These are phyloP conservation scores for Strobilomyces echinocephalus DNA, from an alignment of 768 basidiomycete species.

Conservation along the genomic window DNA sequence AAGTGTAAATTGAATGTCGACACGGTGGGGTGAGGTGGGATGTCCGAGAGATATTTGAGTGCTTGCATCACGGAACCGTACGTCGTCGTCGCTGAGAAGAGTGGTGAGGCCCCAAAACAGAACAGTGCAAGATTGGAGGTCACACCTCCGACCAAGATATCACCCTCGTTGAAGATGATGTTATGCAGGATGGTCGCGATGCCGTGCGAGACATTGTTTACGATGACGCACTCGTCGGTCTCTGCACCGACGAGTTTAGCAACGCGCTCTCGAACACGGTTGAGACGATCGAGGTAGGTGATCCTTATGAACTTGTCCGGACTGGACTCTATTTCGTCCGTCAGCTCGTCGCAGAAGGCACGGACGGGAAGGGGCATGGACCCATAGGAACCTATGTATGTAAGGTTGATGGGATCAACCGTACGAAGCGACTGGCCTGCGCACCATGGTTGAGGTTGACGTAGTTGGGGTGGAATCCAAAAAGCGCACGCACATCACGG, in stretches of 20 bases:
- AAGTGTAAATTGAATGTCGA: constrained; percentile 49
- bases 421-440: background rate
- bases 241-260: constrained; percentile 49
- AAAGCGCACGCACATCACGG: constrained; percentile 49
- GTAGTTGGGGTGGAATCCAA: constrained; percentile 53
- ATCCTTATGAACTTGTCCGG: constrained; percentile 53
- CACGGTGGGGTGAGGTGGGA: constrained; percentile 47
- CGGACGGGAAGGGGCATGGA: constrained; percentile 51
- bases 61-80: constrained; percentile 54
- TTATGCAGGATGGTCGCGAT: constrained; percentile 66
- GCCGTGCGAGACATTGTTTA: constrained; percentile 29
- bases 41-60: constrained; percentile 50
- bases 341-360: constrained; percentile 39
- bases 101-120: background rate
- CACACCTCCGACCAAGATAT: constrained; percentile 53
- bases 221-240: constrained; percentile 54
- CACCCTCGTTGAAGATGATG: constrained; percentile 47
- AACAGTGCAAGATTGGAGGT: background rate
- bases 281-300: constrained; percentile 32
- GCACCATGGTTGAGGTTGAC: constrained; percentile 64
- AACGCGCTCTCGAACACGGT: constrained; percentile 40
- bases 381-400: constrained; percentile 54
- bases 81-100: constrained; percentile 46
- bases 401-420: background rate
- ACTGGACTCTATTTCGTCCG: constrained; percentile 43